Evolutionary conservation across 345 rosid genomes (phyloP).

Genomic region (Hypericum androsaemum): DNA sequence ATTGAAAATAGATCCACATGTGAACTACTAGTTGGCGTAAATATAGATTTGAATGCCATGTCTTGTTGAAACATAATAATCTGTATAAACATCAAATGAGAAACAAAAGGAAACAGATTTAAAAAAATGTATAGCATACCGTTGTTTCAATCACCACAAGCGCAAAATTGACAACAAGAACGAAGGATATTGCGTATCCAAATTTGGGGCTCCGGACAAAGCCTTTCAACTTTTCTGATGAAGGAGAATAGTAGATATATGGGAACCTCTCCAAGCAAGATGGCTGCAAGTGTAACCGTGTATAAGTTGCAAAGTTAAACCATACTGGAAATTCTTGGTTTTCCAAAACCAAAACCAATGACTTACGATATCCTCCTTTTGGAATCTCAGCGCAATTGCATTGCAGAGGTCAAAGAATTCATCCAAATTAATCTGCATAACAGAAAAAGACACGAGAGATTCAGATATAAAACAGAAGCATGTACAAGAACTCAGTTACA

Average conservation of each 20-base stretch:
- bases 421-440: constrained; percentile 65
- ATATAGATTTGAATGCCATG: no score
- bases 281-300: constrained; percentile 43
- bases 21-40: no score
- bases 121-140: constrained; percentile 34
- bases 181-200: constrained; percentile 59
- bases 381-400: constrained; percentile 86
- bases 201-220: constrained; percentile 60
- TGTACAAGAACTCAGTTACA: no score
- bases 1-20: no score
- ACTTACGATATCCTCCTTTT: constrained; percentile 88
- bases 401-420: constrained; percentile 92
- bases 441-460: not conserved
- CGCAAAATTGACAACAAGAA: constrained; percentile 65
- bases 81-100: not conserved
- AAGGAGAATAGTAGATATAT: constrained; percentile 47
- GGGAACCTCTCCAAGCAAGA: constrained; percentile 60
- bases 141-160: constrained; percentile 89
- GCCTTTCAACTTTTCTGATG: constrained; percentile 62
- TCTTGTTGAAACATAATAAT: no score
- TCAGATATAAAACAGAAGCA: not conserved
- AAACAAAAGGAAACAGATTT: not conserved
- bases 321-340: constrained; percentile 1
- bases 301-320: constrained; percentile 9
- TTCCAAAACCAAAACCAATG: constrained; percentile 9